These are phyloP conservation scores for Ustilago loliicola DNA, from an alignment of 1,284 basidiomycete species.

Conservation along the genomic window DNA sequence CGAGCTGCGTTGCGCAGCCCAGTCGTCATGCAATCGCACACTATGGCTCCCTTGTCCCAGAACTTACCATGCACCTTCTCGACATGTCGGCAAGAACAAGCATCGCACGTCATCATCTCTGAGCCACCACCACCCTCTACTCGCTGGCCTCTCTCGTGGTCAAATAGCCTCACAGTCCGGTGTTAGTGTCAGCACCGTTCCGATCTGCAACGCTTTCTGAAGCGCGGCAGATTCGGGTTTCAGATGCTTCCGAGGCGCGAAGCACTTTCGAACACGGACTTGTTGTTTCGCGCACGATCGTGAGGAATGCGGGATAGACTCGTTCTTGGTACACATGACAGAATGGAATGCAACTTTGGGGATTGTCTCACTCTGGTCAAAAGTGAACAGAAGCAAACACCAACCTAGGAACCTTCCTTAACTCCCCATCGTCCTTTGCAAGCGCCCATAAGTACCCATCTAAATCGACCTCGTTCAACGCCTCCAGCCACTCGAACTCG, in stretches of 20 bases:
- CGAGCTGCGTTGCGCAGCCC: too few species aligned
- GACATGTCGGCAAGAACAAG: too few species aligned
- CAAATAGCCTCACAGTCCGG: neutral
- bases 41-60: too few species aligned
- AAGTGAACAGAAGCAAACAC: conserved; percentile 33
- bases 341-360: neutral
- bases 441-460: conserved; percentile 67
- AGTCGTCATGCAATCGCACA: too few species aligned
- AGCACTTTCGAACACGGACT: neutral
- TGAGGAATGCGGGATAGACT: neutral
- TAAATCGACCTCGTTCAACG: conserved; percentile 62
- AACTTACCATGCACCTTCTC: too few species aligned
- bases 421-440: conserved; percentile 56
- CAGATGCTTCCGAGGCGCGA: too few species aligned
- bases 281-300: neutral
- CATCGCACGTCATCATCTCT: too few species aligned
- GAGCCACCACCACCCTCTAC: too few species aligned
- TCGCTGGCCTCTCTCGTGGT: too few species aligned
- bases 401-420: conserved; percentile 60
- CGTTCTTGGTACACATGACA: neutral
- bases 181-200: neutral
- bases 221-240: neutral
- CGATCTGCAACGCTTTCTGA: neutral
- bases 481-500: conserved; percentile 31
- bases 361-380: conserved; percentile 3